phyloP scores from a whole-genome alignment of 2,329 filamentous ascomycete species.

The Fusarium domesticum region DNA sequence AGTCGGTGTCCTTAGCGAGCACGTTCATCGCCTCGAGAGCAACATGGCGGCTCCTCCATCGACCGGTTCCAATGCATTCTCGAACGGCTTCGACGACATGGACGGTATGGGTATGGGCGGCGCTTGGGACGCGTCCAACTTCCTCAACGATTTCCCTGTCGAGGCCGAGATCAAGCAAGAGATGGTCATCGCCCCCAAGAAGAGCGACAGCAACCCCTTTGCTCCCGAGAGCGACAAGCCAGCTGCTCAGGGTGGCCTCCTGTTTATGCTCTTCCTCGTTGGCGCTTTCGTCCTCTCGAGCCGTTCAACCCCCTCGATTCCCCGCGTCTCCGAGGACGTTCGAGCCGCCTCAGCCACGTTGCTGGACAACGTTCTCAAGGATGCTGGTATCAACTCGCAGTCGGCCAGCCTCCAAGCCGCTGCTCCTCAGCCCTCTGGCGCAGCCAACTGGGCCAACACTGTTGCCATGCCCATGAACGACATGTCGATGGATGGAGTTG shows the following conservation, averaged over 20 bases:
- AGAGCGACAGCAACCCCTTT: conserved; percentile 38
- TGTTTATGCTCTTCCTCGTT: conserved; percentile 94
- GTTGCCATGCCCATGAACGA: conserved; percentile 46
- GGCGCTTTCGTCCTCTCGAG: conserved; percentile 95
- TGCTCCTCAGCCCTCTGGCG: conserved; percentile 52
- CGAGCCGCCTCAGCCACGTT: conserved; percentile 74
- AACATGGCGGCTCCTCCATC: conserved; percentile 39
- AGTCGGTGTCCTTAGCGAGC: conserved; percentile 74
- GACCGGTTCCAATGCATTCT: conserved; percentile 59
- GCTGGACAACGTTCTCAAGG: conserved; percentile 77
- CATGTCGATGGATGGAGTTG: conserved; percentile 37
- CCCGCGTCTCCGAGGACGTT: conserved; percentile 75
- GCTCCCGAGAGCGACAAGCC: conserved; percentile 57
- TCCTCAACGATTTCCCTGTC: conserved; percentile 69
- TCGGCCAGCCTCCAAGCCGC: conserved; percentile 44
- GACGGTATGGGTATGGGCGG: conserved; percentile 78
- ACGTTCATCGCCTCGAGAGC: conserved; percentile 68
- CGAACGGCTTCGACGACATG: conserved; percentile 74
- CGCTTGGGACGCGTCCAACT: conserved; percentile 72
- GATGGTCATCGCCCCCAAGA: conserved; percentile 54
- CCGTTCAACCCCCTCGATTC: conserved; percentile 67
- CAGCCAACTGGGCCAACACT: conserved; percentile 35
- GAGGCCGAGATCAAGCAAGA: conserved; percentile 61
- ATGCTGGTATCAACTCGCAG: conserved; percentile 59
- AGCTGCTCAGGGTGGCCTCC: conserved; percentile 73